These are phyloP conservation scores for Rosa lucieae DNA, from an alignment of 306 rosid species.

Conservation along the genomic window DNA sequence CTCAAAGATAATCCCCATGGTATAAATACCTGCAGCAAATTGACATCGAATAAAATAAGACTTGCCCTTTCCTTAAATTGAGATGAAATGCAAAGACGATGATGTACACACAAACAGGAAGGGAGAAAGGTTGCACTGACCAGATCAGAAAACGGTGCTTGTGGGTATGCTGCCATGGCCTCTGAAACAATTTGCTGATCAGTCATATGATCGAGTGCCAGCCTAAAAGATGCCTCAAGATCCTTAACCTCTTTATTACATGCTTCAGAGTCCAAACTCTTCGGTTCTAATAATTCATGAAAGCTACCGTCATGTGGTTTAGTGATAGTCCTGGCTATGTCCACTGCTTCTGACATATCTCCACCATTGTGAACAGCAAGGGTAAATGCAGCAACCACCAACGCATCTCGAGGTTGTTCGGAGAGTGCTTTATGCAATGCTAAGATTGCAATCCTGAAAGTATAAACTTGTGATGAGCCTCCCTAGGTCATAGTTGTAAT, in stretches of 20 bases:
- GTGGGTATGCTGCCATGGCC: slow-evolving; percentile 69
- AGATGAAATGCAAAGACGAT: not conserved
- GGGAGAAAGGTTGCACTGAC: slow-evolving; percentile 33
- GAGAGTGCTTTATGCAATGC: slow-evolving; percentile 74
- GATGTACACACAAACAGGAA: not conserved
- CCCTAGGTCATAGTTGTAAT: slow-evolving; percentile 24
- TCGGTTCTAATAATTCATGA: slow-evolving; percentile 63
- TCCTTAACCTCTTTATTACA: slow-evolving; percentile 49
- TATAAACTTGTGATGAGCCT: slow-evolving; percentile 35
- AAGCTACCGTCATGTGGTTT: slow-evolving; percentile 53
- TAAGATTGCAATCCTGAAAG: slow-evolving; percentile 80
- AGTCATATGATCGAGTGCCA: slow-evolving; percentile 60
- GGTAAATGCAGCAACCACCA: slow-evolving; percentile 77
- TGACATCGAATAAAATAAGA: not conserved
- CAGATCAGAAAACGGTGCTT: slow-evolving; percentile 76
- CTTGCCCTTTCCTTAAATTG: not conserved
- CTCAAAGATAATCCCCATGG: slow-evolving; percentile 56
- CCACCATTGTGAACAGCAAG: slow-evolving; percentile 84
- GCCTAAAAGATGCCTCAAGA: slow-evolving; percentile 53
- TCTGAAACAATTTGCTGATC: slow-evolving; percentile 60
- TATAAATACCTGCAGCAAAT: slow-evolving; percentile 70
- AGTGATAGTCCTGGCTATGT: slow-evolving; percentile 61
- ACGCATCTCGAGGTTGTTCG: slow-evolving; percentile 63
- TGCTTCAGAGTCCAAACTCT: slow-evolving; percentile 34
- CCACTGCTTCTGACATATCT: slow-evolving; percentile 60